Percentiles rank a stretch among this genome's conserved stretches.
phyloP scores from a whole-genome alignment of 148 eudicot genomes.

The Chenopodium suecicum region DNA sequence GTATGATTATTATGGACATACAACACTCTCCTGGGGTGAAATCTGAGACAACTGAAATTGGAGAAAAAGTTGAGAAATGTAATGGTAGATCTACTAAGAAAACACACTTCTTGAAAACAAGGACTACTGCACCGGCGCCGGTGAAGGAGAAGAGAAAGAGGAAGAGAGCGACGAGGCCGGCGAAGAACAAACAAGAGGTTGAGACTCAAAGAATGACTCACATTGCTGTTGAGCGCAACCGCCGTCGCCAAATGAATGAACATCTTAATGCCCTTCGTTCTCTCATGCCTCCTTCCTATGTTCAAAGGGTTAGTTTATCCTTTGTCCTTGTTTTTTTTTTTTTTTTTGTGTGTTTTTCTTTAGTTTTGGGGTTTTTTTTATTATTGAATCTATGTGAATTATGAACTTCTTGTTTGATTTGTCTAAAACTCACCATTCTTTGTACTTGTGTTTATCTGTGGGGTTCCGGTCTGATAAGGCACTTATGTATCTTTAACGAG shows the following conservation, averaged over 20 bases:
- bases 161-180: slow-evolving; percentile 26
- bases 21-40: slow-evolving; percentile 30
- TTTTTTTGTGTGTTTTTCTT: background rate
- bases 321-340: background rate
- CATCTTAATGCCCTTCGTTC: slow-evolving; percentile 53
- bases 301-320: slow-evolving; percentile 42
- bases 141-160: slow-evolving; percentile 23
- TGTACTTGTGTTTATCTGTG: too few species aligned
- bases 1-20: slow-evolving; percentile 13
- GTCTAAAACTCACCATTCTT: too few species aligned
- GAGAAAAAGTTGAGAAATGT: background rate
- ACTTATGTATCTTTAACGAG: too few species aligned
- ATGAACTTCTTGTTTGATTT: too few species aligned
- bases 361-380: background rate
- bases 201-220: slow-evolving; percentile 63
- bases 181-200: slow-evolving; percentile 45
- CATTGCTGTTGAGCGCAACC: slow-evolving; percentile 63
- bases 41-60: slow-evolving; percentile 16
- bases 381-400: background rate
- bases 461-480: too few species aligned
- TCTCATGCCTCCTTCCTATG: slow-evolving; percentile 54
- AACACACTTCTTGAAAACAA: background rate
- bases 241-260: slow-evolving; percentile 56
- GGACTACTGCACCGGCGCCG: background rate
- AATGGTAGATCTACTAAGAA: slow-evolving; percentile 27